Evolutionary conservation across 2,329 filamentous ascomycete species (phyloP).

Genomic region (Sarocladium strictum): DNA sequence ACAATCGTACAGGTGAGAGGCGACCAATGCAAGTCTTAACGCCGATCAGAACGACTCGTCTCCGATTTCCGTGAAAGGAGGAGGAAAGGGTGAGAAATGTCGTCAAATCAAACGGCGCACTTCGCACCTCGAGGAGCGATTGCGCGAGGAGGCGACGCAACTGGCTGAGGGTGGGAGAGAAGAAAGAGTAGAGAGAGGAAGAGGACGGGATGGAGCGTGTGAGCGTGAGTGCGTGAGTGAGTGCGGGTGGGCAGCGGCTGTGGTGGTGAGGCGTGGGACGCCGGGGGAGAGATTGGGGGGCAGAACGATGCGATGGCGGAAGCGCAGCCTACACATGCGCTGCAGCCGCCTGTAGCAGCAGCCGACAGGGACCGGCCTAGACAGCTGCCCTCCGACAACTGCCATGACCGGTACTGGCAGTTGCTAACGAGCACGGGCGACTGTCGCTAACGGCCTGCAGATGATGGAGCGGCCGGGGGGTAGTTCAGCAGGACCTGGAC

Average conservation of each 20-base stretch:
- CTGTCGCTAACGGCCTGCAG: background rate
- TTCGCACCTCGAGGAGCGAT: slow-evolving; percentile 8
- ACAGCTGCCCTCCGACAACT: too few relatives aligned
- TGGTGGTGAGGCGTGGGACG: background rate
- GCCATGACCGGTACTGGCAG: background rate
- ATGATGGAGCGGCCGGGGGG: background rate
- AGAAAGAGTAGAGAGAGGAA: background rate
- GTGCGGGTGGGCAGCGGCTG: background rate
- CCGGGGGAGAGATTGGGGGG: too few relatives aligned
- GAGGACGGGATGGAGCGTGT: background rate
- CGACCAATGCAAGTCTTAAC: background rate
- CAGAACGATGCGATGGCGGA: background rate
- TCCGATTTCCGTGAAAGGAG: background rate
- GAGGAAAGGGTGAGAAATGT: background rate
- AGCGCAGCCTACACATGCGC: background rate
- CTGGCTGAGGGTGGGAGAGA: background rate
- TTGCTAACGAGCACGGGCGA: background rate
- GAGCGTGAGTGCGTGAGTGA: background rate
- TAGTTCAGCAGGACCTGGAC: background rate
- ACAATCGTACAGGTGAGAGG: background rate
- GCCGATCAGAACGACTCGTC: background rate
- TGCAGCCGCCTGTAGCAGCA: background rate
- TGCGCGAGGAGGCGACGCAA: slow-evolving; percentile 4
- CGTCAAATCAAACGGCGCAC: background rate
- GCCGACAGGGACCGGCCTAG: background rate